phyloP scores from a whole-genome alignment of 306 rosid species.

The Canavalia gladiata region DNA sequence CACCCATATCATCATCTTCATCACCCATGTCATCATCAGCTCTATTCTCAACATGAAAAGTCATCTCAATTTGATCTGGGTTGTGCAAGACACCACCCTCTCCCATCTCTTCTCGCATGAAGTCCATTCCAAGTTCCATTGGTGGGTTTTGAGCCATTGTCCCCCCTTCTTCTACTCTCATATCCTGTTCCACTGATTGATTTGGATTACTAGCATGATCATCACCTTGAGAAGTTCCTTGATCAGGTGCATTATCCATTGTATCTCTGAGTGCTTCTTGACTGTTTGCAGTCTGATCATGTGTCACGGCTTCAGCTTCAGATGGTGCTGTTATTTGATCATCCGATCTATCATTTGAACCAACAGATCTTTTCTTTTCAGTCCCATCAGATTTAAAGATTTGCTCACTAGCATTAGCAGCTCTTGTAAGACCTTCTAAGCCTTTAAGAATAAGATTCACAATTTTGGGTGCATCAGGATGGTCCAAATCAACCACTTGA shows the following conservation, averaged over 20 bases:
- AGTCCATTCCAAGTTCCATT: conserved; percentile 88
- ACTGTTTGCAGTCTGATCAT: conserved; percentile 63
- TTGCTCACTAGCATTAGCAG: conserved; percentile 95
- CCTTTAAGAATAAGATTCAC: conserved; percentile 90
- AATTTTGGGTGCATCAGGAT: conserved; percentile 95
- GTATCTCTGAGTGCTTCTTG: conserved; percentile 69
- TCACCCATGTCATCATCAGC: conserved; percentile 96
- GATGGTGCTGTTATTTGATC: conserved; percentile 68
- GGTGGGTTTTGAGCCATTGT: conserved; percentile 68
- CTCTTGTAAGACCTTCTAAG: conserved; percentile 90
- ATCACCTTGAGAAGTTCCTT: conserved; percentile 63
- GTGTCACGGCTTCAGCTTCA: conserved; percentile 58
- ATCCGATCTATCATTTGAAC: conserved; percentile 71
- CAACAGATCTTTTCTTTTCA: conserved; percentile 74
- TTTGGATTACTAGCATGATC: conserved; percentile 60
- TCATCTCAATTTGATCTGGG: conserved; percentile 85
- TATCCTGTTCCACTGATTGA: conserved; percentile 73
- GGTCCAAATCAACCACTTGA: conserved; percentile 96
- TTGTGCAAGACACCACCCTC: conserved; percentile 81
- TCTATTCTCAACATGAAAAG: conserved; percentile 88
- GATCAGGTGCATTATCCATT: conserved; percentile 63
- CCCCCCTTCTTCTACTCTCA: conserved; percentile 81
- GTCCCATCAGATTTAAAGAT: conserved; percentile 78
- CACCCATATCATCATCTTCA: conserved; percentile 99
- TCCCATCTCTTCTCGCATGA: conserved; percentile 88